A percentile compares a stretch with the other conserved stretches of the same genome.
Conservation (phyloP, 2,329 filamentous ascomycete genomes). For the Fonsecaea monophora region DNA sequence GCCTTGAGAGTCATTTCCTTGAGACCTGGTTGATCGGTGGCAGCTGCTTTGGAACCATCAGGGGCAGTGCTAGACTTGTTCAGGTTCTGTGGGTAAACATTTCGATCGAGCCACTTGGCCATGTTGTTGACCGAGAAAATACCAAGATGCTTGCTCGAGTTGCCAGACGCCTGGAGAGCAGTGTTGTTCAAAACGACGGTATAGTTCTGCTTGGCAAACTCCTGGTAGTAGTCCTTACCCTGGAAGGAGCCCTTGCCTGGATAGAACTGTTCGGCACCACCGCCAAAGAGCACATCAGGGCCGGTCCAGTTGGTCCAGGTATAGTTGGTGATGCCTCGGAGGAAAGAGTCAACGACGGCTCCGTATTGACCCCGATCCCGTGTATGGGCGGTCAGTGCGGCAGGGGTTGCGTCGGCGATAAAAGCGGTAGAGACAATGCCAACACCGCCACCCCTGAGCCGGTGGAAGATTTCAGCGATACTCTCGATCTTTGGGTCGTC, state of each 20-base stretch:
- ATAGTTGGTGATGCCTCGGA: conserved; percentile 79
- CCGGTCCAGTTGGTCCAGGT: conserved; percentile 77
- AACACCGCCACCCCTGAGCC: conserved; percentile 67
- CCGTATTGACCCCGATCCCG: conserved; percentile 72
- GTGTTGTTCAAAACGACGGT: conserved; percentile 76
- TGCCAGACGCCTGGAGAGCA: conserved; percentile 64
- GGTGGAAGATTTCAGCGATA: conserved; percentile 73
- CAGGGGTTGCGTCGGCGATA: conserved; percentile 82
- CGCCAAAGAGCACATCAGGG: conserved; percentile 82
- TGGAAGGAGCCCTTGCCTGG: conserved; percentile 69
- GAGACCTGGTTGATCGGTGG: conserved; percentile 78
- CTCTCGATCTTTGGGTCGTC: conserved; percentile 89
- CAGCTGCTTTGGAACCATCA: conserved; percentile 67
- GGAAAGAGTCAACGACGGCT: conserved; percentile 74
- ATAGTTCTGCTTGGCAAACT: conserved; percentile 76
- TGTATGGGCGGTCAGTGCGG: conserved; percentile 75
- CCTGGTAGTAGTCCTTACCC: conserved; percentile 73
- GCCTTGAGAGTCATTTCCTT: conserved; percentile 92
- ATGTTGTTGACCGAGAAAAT: conserved; percentile 78
- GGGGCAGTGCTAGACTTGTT: conserved; percentile 71
- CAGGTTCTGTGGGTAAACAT: conserved; percentile 73
- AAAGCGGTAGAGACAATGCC: conserved; percentile 80
- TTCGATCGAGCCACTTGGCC: conserved; percentile 82
- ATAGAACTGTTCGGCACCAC: conserved; percentile 81
- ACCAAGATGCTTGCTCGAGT: conserved; percentile 71